Evolutionary conservation across 176 grass and related monocot genomes (phyloP), one percentile per base, ranked within the genome.

Genomic region (Saccharum spontaneum): DNA sequence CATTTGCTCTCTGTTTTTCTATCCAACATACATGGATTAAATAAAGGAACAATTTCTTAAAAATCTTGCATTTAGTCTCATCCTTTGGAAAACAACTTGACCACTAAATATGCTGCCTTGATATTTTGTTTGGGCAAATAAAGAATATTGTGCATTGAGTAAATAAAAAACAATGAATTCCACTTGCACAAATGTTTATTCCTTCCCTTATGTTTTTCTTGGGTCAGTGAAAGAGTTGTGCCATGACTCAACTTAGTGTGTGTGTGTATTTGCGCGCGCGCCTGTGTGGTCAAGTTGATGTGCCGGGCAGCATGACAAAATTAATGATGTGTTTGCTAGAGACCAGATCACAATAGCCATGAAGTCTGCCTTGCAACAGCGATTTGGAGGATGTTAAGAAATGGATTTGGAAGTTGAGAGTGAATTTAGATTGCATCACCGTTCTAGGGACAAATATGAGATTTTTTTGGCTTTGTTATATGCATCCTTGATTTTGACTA

Each of bases 401-500:
- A 39, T 20, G 4, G 3, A 5, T 71, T 71, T 71, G 11, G 33
- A 20, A 59, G 33, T 38, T 59, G 73, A 76, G 31, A 36, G 31
- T 76, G 49, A 23, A 59, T 23, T 22, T 76, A 75, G 72, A 55
- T 31, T 22, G 28, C 28, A 34, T 20, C 48, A 55, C 30, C 20
- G n/a, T 20, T 76, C 23, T 8, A 49, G 17, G 22, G 38, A 43
- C 44, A 15, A 69, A 16, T 17, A 33, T 75, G 14, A 17, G 1
- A 18, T 59, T 28, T 34, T 50, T 54, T 75, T 54, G 22, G 67
- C 48, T 75, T 75, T 65, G 33, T 75, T 73, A 31, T 26, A 72
- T 17, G 20, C 65, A 71, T 89, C 36, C 37, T 78, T 78, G 49
- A 79, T 71, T 31, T 28, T 85, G 15, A 22, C 38, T 83, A 62